Percentiles rank a stretch among this genome's conserved stretches.
These are phyloP conservation scores for Monosporozyma siamensis DNA, from an alignment of 805 yeast genomes.

Conservation along the genomic window DNA sequence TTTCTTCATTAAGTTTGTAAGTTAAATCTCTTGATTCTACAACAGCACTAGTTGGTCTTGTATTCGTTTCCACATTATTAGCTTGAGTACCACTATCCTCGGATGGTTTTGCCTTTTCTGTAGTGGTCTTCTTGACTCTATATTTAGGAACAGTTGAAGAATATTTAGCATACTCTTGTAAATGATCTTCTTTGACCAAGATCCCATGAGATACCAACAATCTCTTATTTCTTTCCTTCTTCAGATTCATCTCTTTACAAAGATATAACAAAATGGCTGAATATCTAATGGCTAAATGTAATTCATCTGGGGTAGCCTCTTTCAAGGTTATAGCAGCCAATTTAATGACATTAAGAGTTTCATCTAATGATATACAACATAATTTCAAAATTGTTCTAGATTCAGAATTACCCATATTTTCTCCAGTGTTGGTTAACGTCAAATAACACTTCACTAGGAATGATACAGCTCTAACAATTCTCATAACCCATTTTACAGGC, in stretches of 20 bases:
- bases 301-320: conserved; percentile 82
- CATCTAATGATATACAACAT: conserved; percentile 61
- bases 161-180: neutral
- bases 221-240: conserved; percentile 17
- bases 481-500: conserved; percentile 89
- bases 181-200: conserved; percentile 5
- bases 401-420: conserved; percentile 28
- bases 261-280: conserved; percentile 68
- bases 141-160: neutral
- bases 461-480: conserved; percentile 81
- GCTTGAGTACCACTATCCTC: neutral
- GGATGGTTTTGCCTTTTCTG: neutral
- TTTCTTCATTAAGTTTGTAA: too few relatives aligned
- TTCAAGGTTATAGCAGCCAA: conserved; percentile 63
- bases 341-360: conserved; percentile 56
- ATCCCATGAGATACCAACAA: conserved; percentile 5
- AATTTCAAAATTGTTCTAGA: conserved; percentile 44
- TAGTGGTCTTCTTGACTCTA: neutral
- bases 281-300: conserved; percentile 74
- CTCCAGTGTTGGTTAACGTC: conserved; percentile 39
- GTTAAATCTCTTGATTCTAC: too few relatives aligned
- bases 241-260: conserved; percentile 61
- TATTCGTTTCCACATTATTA: neutral
- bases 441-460: conserved; percentile 80
- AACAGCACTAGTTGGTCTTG: neutral